Base-by-base conservation (phyloP, 108 stramenopile genomes). In the Pseudonitzschia pungens region DNA sequence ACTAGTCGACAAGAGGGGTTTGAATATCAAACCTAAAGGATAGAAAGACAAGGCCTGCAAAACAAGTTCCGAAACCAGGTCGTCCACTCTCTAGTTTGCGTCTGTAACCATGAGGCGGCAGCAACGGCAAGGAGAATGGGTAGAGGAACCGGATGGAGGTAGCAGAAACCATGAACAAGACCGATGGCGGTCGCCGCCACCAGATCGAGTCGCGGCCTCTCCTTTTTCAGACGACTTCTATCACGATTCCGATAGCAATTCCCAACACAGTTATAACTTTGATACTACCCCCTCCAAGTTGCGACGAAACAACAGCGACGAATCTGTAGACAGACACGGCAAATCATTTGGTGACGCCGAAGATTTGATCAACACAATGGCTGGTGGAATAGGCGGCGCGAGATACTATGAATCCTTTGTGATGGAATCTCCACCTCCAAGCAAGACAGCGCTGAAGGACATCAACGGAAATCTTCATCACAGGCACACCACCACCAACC, bases 401-500 rank as follows among this genome's bases (percentile, higher is more conserved):
- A 50, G 43, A 40, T 21, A 48, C n/a, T 48, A 67, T 29, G 45
- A 67, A 67, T 44, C 66, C 4, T 67, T 67, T 28, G 26, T 48
- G 22, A 48, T 67, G 66, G 45, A 67, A 67, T 67, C 66, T 12
- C 66, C 66, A 1, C 26, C 66, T 14, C 26, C 66, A 10, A 48
- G 10, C 29, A 40, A 20, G 21, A 40, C 36, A 26, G n/a, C 4
- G 44, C 36, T 36, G 20, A 24, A 21, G 0, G 43, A 48, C 1
- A 41, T 12, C 0, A 27, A 26, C 0, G 66, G 66, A 67, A 67
- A 44, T 44, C 22, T 44, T 9, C 43, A 67, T 48, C 66, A 67
- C 43, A 22, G 45, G 2, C 66, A 67, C 26, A 36, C 36, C 2
- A 6, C 36, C 36, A 6, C 36, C 36, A 26, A 24, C 26, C 66